phyloP scores from a whole-genome alignment of 2,329 filamentous ascomycete species.

The Fusarium sp. region DNA sequence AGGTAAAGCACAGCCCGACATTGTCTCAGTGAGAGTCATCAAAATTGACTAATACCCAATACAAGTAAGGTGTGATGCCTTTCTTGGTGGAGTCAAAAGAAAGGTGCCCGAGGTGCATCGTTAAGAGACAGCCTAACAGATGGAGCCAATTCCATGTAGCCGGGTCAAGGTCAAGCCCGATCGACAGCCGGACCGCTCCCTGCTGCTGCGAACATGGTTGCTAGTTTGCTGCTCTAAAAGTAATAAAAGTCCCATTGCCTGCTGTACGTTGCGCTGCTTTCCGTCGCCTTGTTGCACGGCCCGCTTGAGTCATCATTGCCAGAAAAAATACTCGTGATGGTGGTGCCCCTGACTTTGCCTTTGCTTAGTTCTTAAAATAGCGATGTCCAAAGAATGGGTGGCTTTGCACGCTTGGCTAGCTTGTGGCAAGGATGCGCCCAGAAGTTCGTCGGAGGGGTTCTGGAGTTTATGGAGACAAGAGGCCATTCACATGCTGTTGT shows the following conservation, averaged over 20 bases:
- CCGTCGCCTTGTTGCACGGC: slow-evolving; percentile 4
- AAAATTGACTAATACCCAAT: slow-evolving; percentile 16
- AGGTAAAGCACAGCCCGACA: slow-evolving; percentile 25
- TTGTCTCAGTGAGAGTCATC: slow-evolving; percentile 33
- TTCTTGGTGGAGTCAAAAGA: slow-evolving; percentile 27
- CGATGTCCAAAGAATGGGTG: slow-evolving; percentile 18
- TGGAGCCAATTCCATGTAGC: slow-evolving; percentile 24
- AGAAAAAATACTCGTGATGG: slow-evolving; percentile 36
- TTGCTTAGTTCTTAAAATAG: slow-evolving; percentile 50
- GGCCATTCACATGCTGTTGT: slow-evolving; percentile 30
- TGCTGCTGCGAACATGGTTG: slow-evolving; percentile 40
- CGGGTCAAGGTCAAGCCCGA: slow-evolving; percentile 36
- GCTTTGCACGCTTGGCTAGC: slow-evolving; percentile 24
- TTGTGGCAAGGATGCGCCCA: slow-evolving; percentile 37
- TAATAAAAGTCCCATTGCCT: slow-evolving; percentile 5
- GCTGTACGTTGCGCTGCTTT: slow-evolving; percentile 8
- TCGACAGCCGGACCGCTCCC: slow-evolving; percentile 50
- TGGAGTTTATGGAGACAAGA: slow-evolving; percentile 19
- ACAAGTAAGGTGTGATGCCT: slow-evolving; percentile 32
- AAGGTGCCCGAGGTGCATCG: slow-evolving; percentile 21
- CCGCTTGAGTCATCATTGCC: slow-evolving; percentile 17
- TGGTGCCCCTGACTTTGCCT: slow-evolving; percentile 52
- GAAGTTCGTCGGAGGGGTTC: slow-evolving; percentile 15
- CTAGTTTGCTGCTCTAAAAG: neutral
- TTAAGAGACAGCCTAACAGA: slow-evolving; percentile 7